Conservation (phyloP, 495 filamentous ascomycete species). For the Copromyces sp. region DNA sequence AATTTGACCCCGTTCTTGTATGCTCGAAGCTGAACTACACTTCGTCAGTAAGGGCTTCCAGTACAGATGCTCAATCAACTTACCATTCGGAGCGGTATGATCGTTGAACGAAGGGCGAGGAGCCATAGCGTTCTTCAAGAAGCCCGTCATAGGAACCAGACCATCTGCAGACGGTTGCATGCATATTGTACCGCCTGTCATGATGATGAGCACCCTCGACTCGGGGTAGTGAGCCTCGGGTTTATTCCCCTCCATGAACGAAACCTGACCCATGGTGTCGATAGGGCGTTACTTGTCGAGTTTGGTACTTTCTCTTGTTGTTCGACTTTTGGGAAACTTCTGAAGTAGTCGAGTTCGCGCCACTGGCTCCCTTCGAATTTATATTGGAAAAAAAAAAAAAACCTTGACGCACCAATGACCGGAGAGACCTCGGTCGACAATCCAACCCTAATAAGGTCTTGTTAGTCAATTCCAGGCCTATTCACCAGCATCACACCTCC, state of each 20-base stretch:
- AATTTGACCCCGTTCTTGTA: conserved; percentile 30
- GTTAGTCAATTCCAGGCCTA: not conserved
- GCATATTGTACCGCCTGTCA: conserved; percentile 94
- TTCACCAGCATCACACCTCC: not conserved
- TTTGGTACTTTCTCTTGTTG: not conserved
- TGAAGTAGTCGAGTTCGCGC: not conserved
- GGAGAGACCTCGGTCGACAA: not conserved
- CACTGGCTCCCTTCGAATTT: not conserved
- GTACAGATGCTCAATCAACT: not conserved
- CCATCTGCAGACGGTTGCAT: conserved; percentile 67
- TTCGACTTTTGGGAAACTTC: not conserved
- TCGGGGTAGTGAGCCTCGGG: conserved; percentile 43
- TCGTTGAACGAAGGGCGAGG: conserved; percentile 89
- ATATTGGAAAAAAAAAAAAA: not conserved
- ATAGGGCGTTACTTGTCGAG: not conserved
- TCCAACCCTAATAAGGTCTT: not conserved
- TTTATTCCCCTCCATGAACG: conserved; percentile 16
- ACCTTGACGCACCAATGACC: not conserved
- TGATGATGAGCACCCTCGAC: conserved; percentile 77
- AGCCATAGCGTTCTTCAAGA: conserved; percentile 72
- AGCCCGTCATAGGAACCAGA: conserved; percentile 64
- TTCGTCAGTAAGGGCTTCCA: conserved; percentile 4
- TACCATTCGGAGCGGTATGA: conserved; percentile 36
- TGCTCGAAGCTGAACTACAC: conserved; percentile 25
- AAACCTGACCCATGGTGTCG: conserved; percentile 15